Evolutionary conservation across 1,284 basidiomycete species (phyloP), one percentile per base, ranked within the genome.

Genomic region (Boletus subluridellus): DNA sequence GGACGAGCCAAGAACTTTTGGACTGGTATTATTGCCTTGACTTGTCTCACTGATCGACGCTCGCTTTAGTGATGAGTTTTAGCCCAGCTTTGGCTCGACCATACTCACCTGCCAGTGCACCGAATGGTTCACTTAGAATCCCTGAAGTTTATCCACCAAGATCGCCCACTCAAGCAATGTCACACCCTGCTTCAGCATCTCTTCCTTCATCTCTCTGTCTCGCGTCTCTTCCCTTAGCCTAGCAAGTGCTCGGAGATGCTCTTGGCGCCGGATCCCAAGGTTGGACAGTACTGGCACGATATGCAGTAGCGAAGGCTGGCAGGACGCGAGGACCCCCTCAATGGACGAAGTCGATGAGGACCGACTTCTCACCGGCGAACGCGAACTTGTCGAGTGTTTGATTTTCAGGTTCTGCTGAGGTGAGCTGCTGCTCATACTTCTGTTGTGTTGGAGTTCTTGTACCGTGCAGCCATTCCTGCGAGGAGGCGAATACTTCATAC

Each of bases 151-250:
- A 69, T 89, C 87, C 59, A 89, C 69, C 61, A 89, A 75, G 63
- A 89, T 86, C n/a, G 87, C 87, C 87, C 87, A 89, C 65, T 89
- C 87, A 69, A 89, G 75, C 4, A 87, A 77, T 1, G 86, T 87
- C 52, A 89, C 76, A 1, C 87, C 87, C 60, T 79, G 73, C 67
- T 74, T 81, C 71, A 89, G 66, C 54, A 85, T 87, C 64, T 84
- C 82, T 63, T 85, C 83, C 70, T 79, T 85, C 44, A 89, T 76
- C 68, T 89, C 85, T 57, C 80, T 72, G 68, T 89, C 81, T 60
- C 87, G 71, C 32, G 84, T 88, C 61, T 82, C 83, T 54, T 85
- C 84, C 39, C 80, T 81, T 63, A 89, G 69, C 58, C 79, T 74
- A 2, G 77, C 79, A 26, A 89, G 73, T 5, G 87, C 87, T 24